Evolutionary conservation across 164 flowering plant species (phyloP), one percentile per base, ranked within the genome.

Genomic region (Tetracentron sinense): DNA sequence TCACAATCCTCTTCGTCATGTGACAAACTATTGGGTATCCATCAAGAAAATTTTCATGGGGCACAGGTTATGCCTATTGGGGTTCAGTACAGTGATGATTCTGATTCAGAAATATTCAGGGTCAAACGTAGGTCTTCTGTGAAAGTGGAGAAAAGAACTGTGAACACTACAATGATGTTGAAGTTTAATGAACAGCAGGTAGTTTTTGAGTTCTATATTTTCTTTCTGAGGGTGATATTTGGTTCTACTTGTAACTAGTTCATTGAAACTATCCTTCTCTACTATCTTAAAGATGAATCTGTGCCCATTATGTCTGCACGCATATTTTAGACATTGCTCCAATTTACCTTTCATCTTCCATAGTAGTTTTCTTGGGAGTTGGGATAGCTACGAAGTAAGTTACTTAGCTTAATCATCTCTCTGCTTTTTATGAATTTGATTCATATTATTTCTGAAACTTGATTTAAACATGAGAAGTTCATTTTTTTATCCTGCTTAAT

Each of bases 81-180:
- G 33, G 69, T 70, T 65, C 77, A 79, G 31, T 42, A 66, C 48
- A 75, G 82, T 72, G 90, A 90, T 75, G 84, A 78, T 72, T 85
- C 93, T 61, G 95, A 87, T 70, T 77, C 84, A 54, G 93, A 87
- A 74, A 79, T 78, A 48, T 91, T 88, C 73, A 72, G 93, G 77
- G 93, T 88, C 33, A 88, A 87, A 66, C 91, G 95, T 11, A 79
- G 91, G 44, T 68, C 84, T 35, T 67, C 84, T 21, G n/a, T n/a
- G n/a, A 86, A 80, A 67, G 69, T 74, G 52, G 82, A 74, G 46
- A 81, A 72, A 56, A 74, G 71, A 67, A 69, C 53, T 46, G n/a
- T 23, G 30, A 66, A 75, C 67, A 72, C 67, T 61, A 69, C 62
- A 19, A 26, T 51, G 49, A 61, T 70, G 20, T 68, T 75, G 21